Conservation (phyloP, 352 stramenopile species). For the Pythium grandisporangium region DNA sequence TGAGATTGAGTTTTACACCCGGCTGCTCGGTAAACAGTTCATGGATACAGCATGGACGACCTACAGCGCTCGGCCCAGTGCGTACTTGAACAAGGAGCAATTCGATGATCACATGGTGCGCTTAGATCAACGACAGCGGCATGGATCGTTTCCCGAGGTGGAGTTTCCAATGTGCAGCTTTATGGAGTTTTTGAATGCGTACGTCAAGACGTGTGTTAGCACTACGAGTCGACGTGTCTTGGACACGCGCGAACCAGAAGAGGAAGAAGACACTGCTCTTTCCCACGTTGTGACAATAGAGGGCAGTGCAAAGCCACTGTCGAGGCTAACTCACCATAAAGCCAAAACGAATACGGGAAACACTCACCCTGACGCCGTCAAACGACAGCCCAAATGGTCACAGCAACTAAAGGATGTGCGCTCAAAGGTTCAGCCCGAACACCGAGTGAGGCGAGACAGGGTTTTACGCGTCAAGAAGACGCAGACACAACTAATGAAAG, state of each 20-base stretch:
- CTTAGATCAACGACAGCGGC: constrained; percentile 42
- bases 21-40: constrained; percentile 49
- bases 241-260: constrained; percentile 3
- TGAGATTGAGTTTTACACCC: constrained; percentile 49
- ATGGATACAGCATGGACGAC: constrained; percentile 43
- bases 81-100: constrained; percentile 18
- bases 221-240: too few species aligned
- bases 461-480: constrained; percentile 70
- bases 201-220: constrained; percentile 34
- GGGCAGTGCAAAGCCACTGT: too few species aligned
- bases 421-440: constrained; percentile 59
- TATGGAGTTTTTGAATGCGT: constrained; percentile 43
- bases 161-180: constrained; percentile 41
- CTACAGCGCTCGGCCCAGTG: constrained; percentile 22
- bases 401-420: constrained; percentile 32
- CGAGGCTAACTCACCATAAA: constrained; percentile 1
- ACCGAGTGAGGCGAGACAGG: constrained; percentile 41
- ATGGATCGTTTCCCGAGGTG: constrained; percentile 14
- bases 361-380: not conserved
- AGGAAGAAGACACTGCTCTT: constrained; percentile 1
- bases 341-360: constrained; percentile 2
- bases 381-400: too few species aligned
- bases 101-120: constrained; percentile 25
- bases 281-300: too few species aligned
- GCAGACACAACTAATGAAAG: constrained; percentile 65